Evolutionary conservation across 1,139 yeast species (phyloP).

Genomic region (Yamadazyma atlantica): DNA sequence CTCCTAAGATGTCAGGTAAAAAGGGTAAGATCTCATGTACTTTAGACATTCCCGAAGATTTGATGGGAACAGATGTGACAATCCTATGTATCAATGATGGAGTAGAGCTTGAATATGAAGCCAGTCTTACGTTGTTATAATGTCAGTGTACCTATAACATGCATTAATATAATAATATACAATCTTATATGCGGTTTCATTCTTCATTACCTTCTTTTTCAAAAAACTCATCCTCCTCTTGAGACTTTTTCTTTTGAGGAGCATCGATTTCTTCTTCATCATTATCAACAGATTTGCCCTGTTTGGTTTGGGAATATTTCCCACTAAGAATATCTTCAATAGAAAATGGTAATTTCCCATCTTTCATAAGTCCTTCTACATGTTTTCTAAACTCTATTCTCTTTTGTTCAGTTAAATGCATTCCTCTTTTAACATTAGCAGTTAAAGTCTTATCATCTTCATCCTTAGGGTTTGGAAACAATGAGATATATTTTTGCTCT

Average conservation of each 20-base stretch:
- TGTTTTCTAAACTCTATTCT: constrained; percentile 51
- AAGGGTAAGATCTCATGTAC: constrained; percentile 43
- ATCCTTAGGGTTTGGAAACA: constrained; percentile 54
- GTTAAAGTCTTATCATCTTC: constrained; percentile 27
- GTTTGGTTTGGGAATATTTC: constrained; percentile 26
- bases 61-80: constrained; percentile 44
- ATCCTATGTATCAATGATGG: constrained; percentile 67
- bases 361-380: constrained; percentile 50
- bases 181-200: background rate
- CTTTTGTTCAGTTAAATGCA: constrained; percentile 47
- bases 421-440: constrained; percentile 46
- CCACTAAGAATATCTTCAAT: constrained; percentile 59
- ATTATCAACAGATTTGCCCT: constrained; percentile 14
- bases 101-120: constrained; percentile 47
- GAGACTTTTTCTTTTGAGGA: constrained; percentile 25
- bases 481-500: constrained; percentile 75
- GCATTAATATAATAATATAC: constrained; percentile 8
- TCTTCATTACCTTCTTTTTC: constrained; percentile 16
- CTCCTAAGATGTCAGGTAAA: constrained; percentile 51
- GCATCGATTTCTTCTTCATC: constrained; percentile 40
- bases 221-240: constrained; percentile 46
- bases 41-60: constrained; percentile 49
- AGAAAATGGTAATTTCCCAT: constrained; percentile 54
- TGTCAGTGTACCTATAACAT: no score
- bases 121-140: constrained; percentile 8